These are phyloP conservation scores for Botryotinia narcissicola DNA, from an alignment of 2,329 filamentous ascomycete species.

Conservation along the genomic window DNA sequence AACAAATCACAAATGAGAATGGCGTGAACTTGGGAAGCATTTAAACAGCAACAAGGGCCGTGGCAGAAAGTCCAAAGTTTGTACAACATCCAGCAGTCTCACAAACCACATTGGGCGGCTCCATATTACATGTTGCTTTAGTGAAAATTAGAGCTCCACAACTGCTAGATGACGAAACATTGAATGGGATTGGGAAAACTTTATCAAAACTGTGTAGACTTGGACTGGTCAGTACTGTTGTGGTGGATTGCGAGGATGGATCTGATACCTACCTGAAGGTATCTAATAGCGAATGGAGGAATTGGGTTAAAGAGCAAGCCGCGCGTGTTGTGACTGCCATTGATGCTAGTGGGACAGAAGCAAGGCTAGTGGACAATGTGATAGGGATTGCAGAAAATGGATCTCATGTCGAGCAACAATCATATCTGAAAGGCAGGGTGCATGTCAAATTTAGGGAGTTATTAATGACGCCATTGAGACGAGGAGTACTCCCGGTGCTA, in stretches of 20 bases:
- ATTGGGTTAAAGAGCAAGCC: conserved; percentile 59
- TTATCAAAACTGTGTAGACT: conserved; percentile 79
- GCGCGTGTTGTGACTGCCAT: conserved; percentile 73
- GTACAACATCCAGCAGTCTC: conserved; percentile 46
- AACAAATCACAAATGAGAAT: conserved; percentile 37
- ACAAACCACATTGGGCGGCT: conserved; percentile 16
- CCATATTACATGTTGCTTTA: conserved; percentile 70
- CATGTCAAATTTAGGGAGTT: conserved; percentile 49
- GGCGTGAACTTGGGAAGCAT: conserved; percentile 61
- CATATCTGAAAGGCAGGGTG: conserved; percentile 28
- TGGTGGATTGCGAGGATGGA: conserved; percentile 66
- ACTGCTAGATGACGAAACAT: conserved; percentile 61
- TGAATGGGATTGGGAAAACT: conserved; percentile 78
- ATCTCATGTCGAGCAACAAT: conserved; percentile 6
- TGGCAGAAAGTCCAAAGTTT: conserved; percentile 60
- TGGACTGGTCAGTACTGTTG: conserved; percentile 77
- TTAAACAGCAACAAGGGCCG: conserved; percentile 54
- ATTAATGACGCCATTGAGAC: conserved; percentile 63
- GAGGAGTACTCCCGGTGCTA: conserved; percentile 69
- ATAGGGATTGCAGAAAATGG: conserved; percentile 39
- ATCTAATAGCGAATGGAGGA: conserved; percentile 40
- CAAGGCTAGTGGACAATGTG: conserved; percentile 61
- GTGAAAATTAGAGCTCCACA: conserved; percentile 80
- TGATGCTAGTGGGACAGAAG: conserved; percentile 65
- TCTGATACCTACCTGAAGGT: conserved; percentile 28